Base-by-base conservation (phyloP, 2,329 filamentous ascomycete genomes). In the Aphanocladium album region DNA sequence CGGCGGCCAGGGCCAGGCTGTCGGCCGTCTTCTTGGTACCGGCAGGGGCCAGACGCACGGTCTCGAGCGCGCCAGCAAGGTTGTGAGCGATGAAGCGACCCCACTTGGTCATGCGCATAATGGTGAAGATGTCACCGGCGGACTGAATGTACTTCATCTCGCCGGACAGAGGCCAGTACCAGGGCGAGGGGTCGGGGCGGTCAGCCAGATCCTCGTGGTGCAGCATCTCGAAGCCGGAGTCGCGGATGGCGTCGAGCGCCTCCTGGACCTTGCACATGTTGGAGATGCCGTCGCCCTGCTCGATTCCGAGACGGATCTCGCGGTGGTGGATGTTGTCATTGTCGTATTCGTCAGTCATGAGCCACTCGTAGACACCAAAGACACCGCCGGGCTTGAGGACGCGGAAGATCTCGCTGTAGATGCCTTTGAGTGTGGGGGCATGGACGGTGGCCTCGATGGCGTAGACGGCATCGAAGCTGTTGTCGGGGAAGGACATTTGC, bases 281-380 rank as follows among this genome's bases (percentile, higher is more conserved):
- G 66, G 90, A 90, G 71, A 97, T 96, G 66, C 93, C 93, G 72
- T 96, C 88, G 70, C 93, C 93, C 73, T 91, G 86, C 80, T 97
- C 93, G 65, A 97, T 97, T 66, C 89, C 91, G 17, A 96, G 85
- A 62, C 92, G 89, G 71, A 96, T 93, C 70, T 89, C 85, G 65
- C 91, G 88, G 79, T 96, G 93, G 69, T 87, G 82, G 1, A 89
- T 76, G 80, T 96, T 90, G 64, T 88, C 80, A 72, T 95, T 92
- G 79, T 96, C 88, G 77, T 96, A 97, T 19, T 87, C 80, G 64
- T 96, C 91, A 14, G 91, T 96, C 93, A 97, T 96, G 69, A 96
- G 81, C 93, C 93, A 96, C 76, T 97, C 93, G 78, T 96, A 96
- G 56, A 96, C 92, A 70, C 92, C 93, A 70, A 97, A 97, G 58